Base-by-base conservation (phyloP, 352 stramenopile species). In the Phytophthora fragariaefolia region DNA sequence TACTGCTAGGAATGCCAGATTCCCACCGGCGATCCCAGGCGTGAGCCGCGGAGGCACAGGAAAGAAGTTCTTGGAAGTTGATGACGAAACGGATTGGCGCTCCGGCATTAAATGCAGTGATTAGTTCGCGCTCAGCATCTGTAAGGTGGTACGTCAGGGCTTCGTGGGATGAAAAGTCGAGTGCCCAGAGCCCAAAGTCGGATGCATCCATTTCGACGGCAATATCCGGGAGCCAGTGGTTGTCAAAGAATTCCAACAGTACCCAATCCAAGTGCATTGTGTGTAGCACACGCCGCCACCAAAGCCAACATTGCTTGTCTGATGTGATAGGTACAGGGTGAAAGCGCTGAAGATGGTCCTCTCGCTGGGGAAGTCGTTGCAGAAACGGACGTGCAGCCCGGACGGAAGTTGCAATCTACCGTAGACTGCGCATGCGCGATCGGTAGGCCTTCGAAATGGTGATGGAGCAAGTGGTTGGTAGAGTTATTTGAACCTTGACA, bases 51-150 rank as follows among this genome's bases (percentile, higher is more conserved):
- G 58, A 58, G 0, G 28, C 57, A 13, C 28, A 62, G 0, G 67
- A 59, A 0, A 75, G 34, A 0, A 68, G 40, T 13, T 74, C 43
- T 2, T 61, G 58, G 12, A 43, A 75, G 32, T 74, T 75, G 56
- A 75, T 75, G 23, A 69, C 52, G n/a, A 64, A 71, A 2, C 28
- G 18, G 15, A 52, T 53, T 0, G 4, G 2, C 2, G 8, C 6
- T 4, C 13, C 12, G 2, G 28, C 2, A 1, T 62, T 54, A 42
- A 51, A 62, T 1, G n/a, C 9, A 0, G 13, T 17, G 6, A 62
- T 43, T 3, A 62, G n/a, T 0, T n/a, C 2, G 2, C 4, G 26
- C 36, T 60, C 24, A 24, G 7, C 2, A 2, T 15, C 4, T 1
- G 22, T 18, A 20, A 52, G 51, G 4, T 3, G 17, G 17, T 56